These are phyloP conservation scores for Chlamydomonas sp. DNA, from an alignment of 139 green algal species.

Conservation along the genomic window DNA sequence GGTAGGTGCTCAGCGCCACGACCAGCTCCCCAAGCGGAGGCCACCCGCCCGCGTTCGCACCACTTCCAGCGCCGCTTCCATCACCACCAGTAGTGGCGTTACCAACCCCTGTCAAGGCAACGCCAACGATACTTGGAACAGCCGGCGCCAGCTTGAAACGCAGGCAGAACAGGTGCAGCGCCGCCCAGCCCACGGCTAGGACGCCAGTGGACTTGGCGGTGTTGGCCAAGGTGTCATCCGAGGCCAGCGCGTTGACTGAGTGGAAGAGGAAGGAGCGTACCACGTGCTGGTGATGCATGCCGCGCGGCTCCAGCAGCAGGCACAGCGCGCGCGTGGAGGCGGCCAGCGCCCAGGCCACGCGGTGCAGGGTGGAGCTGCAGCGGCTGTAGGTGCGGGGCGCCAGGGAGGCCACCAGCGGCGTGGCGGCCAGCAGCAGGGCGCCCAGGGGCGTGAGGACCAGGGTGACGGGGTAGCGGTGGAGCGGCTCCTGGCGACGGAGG, in stretches of 20 bases:
- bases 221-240: background rate
- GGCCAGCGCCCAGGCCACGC: background rate
- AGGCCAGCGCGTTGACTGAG: background rate
- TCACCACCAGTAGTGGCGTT: too few relatives aligned
- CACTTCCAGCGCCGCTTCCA: too few relatives aligned
- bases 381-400: background rate
- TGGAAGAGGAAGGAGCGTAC: conserved; percentile 25
- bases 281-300: conserved; percentile 31
- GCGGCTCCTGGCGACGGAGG: conserved; percentile 2
- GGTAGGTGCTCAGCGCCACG: too few relatives aligned
- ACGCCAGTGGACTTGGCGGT: too few relatives aligned
- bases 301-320: conserved; percentile 16
- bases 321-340: background rate
- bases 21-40: too few relatives aligned
- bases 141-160: too few relatives aligned
- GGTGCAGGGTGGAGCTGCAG: background rate
- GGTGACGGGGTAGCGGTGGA: conserved; percentile 1
- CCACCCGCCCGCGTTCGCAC: too few relatives aligned
- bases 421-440: background rate
- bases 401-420: background rate
- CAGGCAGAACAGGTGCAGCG: too few relatives aligned
- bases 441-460: conserved; percentile 2
- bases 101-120: too few relatives aligned
- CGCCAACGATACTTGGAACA: too few relatives aligned
- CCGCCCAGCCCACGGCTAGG: too few relatives aligned